Conservation (phyloP, 208 protist species). For the Leishmania turanica region DNA sequence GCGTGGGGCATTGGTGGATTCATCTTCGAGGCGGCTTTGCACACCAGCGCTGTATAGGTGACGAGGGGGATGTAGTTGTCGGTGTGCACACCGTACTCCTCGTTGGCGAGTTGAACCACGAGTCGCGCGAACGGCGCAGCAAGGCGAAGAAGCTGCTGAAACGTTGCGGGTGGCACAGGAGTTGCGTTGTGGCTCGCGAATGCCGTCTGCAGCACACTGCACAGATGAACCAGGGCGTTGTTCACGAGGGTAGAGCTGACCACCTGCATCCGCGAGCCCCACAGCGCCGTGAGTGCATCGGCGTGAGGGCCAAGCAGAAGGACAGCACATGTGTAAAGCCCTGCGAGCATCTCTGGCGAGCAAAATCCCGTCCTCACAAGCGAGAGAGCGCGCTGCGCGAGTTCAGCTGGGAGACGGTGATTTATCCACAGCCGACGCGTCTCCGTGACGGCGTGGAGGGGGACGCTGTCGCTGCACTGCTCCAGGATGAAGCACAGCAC, state of each 20-base stretch:
- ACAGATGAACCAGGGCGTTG: slow-evolving; percentile 19
- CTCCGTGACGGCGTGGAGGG: slow-evolving; percentile 26
- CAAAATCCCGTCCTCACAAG: slow-evolving; percentile 28
- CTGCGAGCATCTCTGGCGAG: slow-evolving; percentile 28
- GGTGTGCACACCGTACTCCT: slow-evolving; percentile 29
- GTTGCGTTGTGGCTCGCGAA: background rate
- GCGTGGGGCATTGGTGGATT: slow-evolving; percentile 35
- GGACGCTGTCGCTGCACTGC: slow-evolving; percentile 69
- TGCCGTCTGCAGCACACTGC: slow-evolving; percentile 8
- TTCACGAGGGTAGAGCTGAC: slow-evolving; percentile 37
- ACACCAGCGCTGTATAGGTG: slow-evolving; percentile 35
- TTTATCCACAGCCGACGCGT: slow-evolving; percentile 23
- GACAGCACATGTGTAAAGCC: slow-evolving; percentile 54
- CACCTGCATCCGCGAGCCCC: slow-evolving; percentile 27
- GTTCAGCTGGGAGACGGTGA: slow-evolving; percentile 20
- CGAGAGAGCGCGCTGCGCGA: slow-evolving; percentile 15
- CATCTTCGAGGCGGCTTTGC: slow-evolving; percentile 18
- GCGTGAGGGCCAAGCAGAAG: slow-evolving; percentile 64
- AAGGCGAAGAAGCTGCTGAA: slow-evolving; percentile 35
- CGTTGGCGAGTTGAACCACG: slow-evolving; percentile 24
- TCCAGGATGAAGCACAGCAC: slow-evolving; percentile 79
- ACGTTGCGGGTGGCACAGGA: slow-evolving; percentile 6
- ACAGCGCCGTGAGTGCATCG: slow-evolving; percentile 30
- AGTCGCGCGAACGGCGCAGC: slow-evolving; percentile 35
- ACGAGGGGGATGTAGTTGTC: slow-evolving; percentile 79